Evolutionary conservation across 805 yeast species (phyloP), one percentile per base, ranked within the genome.

Genomic region (Scheffersomyces stipitis): DNA sequence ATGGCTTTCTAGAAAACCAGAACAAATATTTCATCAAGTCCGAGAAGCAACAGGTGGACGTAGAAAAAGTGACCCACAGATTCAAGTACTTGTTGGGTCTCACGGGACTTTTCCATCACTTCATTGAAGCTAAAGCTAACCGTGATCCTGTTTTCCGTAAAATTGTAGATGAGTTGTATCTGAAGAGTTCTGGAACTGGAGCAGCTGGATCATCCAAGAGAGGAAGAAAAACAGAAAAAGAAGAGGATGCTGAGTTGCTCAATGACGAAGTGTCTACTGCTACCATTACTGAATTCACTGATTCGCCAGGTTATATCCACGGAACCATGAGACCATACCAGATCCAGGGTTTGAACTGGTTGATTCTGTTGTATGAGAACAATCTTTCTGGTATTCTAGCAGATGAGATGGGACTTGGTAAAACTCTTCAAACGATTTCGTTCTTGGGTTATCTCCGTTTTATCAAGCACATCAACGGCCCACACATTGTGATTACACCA

Each of bases 361-460:
- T 85, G 48, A 75, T 84, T 10, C 72, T 83, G 1, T 60, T 85
- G 41, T 77, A 81, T 49, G 83, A 79, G 44, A 83, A 82, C 61
- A 76, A 78, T 41, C 63, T 85, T 31, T 76, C 85, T 1, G 93
- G 93, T 41, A 84, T 85, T 16, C 67, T 85, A 40, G 93, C 93
- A 1, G 93, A 85, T 60, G 93, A 85, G 62, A 85, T 85, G 93
- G 93, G 93, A 1, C 62, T 85, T 43, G 93, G 93, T 48, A 85
- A 85, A 56, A 85, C 93, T 3, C 63, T 85, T 40, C 93, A 85
- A 58, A 85, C 91, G 0, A 84, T 85, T 45, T 77, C 91, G 5
- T 81, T 82, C 44, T 60, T 85, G 30, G 91, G 91, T 2, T 85
- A 81, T 52, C 62, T 85, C 28, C 69, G 93, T 42, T 83, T 78